Evolutionary conservation across 768 basidiomycete genomes (phyloP), one percentile per base, ranked within the genome.

Genomic region (Omphalotus guepiniiformis): DNA sequence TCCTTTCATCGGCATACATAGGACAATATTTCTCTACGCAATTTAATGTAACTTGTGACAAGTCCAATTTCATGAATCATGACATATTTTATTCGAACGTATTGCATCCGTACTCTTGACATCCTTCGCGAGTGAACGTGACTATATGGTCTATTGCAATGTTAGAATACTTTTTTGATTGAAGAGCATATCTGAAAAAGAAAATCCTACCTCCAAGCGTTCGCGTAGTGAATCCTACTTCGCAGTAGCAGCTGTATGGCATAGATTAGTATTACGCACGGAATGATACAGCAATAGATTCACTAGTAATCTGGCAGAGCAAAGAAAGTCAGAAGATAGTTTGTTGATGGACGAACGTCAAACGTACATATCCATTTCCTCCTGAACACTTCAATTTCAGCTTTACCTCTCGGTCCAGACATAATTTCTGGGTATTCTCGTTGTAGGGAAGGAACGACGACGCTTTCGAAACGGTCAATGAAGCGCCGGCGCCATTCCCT

Each of bases 401-500:
- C 66, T 34, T 59, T 64, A 8, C 72, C 75, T 19, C 64, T 55
- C 11, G 56, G 55, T 9, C 70, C 67, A 38, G 63, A 15, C 69
- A 80, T 79, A 48, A 80, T 70, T 15, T 73, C 72, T 0, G 79
- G 80, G 54, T 85, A 79, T 55, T 87, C 81, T 15, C 66, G 64
- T 55, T 71, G 68, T 45, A 89, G 64, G 0, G 83, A 75, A 3
- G 82, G 81, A 2, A 74, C 73, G 43, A 88, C 78, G 25, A 75
- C 69, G 9, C 60, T 63, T 25, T 82, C 78, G 57, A 86, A 91
- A 22, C 68, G 64, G 18, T 66, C 63, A 39, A 78, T 57, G 65
- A 89, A 89, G 7, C 82, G 71, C 21, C 65, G 60, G 9, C 80
- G 69, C 88, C 88, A 90, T 66, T 88, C 86, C 18, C 87, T 75